These are phyloP conservation scores for Starmerella khaoyaiensis DNA, from an alignment of 805 yeast species.

Conservation along the genomic window DNA sequence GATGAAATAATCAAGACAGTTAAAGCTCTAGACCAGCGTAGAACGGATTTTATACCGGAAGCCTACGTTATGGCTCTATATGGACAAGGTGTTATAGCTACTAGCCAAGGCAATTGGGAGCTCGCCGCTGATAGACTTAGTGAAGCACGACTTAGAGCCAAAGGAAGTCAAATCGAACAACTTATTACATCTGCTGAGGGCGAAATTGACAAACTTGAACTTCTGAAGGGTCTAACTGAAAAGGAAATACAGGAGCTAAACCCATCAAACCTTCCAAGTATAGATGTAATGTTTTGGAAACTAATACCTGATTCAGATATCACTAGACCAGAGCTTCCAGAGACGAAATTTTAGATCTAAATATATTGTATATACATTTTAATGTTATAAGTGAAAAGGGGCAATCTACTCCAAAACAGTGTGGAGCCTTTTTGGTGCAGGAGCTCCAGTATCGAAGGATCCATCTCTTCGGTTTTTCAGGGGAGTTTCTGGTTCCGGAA, in stretches of 20 bases:
- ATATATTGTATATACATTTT: not conserved
- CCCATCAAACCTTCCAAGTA: conserved; percentile 14
- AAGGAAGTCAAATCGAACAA: conserved; percentile 50
- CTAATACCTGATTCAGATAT: conserved; percentile 14
- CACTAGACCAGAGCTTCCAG: conserved; percentile 15
- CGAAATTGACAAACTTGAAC: conserved; percentile 46
- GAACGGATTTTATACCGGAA: conserved; percentile 35
- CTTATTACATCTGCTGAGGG: conserved; percentile 50
- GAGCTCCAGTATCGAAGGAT: conserved; percentile 10
- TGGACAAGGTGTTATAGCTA: conserved; percentile 67
- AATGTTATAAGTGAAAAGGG: no score
- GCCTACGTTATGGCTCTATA: conserved; percentile 70
- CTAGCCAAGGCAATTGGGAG: conserved; percentile 45
- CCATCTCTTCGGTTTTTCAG: conserved; percentile 13
- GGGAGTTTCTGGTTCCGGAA: conserved; percentile 11
- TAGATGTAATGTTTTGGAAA: conserved; percentile 21
- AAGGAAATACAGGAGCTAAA: conserved; percentile 8
- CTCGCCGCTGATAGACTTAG: conserved; percentile 49
- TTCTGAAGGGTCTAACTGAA: conserved; percentile 6
- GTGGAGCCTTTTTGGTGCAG: conserved; percentile 16
- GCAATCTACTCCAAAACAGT: conserved; percentile 11
- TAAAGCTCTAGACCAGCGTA: conserved; percentile 14
- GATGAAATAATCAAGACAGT: conserved; percentile 18
- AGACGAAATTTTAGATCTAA: conserved; percentile 3
- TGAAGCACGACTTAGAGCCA: conserved; percentile 60